Conservation (phyloP, 306 rosid genomes). For the Lupinus albus region DNA sequence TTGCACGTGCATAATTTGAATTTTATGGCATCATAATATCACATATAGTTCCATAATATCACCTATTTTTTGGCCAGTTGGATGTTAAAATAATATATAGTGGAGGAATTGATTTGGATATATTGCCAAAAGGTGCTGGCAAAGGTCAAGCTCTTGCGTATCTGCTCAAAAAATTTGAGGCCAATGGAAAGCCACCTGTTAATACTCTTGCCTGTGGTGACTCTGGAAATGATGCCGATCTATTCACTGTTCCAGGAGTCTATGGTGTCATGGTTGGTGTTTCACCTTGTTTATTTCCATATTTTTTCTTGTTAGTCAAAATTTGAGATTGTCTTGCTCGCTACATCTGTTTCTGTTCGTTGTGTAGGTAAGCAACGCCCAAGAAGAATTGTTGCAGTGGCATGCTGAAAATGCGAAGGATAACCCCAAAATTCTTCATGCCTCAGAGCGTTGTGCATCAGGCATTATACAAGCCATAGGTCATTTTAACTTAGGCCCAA, state of each 20-base stretch:
- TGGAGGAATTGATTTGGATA: slow-evolving; percentile 95
- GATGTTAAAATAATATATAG: slow-evolving; percentile 95
- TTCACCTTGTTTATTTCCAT: slow-evolving; percentile 36
- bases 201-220: slow-evolving; percentile 95
- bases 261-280: slow-evolving; percentile 91
- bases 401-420: slow-evolving; percentile 77
- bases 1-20: background rate
- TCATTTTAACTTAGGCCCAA: slow-evolving; percentile 78
- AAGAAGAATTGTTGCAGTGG: slow-evolving; percentile 95
- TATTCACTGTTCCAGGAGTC: slow-evolving; percentile 87
- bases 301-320: slow-evolving; percentile 7
- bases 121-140: slow-evolving; percentile 91
- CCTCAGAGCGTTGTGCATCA: slow-evolving; percentile 91
- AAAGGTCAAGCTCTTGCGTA: slow-evolving; percentile 99
- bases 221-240: slow-evolving; percentile 98
- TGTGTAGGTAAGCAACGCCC: slow-evolving; percentile 93
- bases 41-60: slow-evolving; percentile 29
- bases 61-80: slow-evolving; percentile 61
- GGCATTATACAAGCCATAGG: slow-evolving; percentile 96
- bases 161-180: slow-evolving; percentile 74
- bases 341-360: slow-evolving; percentile 36
- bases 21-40: slow-evolving; percentile 17
- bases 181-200: slow-evolving; percentile 65
- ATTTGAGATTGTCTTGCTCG: slow-evolving; percentile 24
- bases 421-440: slow-evolving; percentile 83